phyloP scores from a whole-genome alignment of 1,284 basidiomycete species.

The Boletus holoroseus region DNA sequence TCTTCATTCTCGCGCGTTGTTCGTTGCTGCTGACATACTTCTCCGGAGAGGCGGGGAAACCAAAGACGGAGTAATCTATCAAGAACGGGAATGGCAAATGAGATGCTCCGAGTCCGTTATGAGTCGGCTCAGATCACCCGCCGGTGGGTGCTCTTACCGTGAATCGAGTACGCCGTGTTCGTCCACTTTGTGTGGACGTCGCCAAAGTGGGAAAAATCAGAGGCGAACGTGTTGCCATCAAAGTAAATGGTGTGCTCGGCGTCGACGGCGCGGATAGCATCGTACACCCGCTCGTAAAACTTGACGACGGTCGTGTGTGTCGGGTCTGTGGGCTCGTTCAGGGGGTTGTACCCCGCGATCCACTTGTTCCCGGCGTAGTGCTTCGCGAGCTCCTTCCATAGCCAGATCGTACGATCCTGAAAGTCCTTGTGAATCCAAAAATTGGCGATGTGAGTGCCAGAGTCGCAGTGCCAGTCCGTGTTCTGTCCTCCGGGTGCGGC shows the following conservation, averaged over 20 bases:
- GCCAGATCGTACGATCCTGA: conserved; percentile 63
- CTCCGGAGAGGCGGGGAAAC: conserved; percentile 64
- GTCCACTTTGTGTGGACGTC: conserved; percentile 50
- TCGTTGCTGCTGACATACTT: conserved; percentile 48
- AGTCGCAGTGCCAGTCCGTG: conserved; percentile 51
- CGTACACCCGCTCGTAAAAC: conserved; percentile 61
- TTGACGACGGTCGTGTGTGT: conserved; percentile 45
- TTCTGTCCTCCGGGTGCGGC: conserved; percentile 58
- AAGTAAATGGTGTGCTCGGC: conserved; percentile 59
- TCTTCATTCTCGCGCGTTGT: conserved; percentile 48
- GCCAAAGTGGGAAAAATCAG: conserved; percentile 69
- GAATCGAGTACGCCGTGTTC: conserved; percentile 71
- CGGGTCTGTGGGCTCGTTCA: conserved; percentile 73
- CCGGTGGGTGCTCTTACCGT: conserved; percentile 43
- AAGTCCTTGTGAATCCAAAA: conserved; percentile 77
- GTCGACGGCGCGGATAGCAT: conserved; percentile 64
- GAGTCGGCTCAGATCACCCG: background rate
- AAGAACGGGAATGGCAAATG: background rate
- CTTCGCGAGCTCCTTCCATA: conserved; percentile 64
- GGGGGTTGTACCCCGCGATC: conserved; percentile 67
- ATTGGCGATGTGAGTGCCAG: conserved; percentile 49
- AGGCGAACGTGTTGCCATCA: conserved; percentile 71
- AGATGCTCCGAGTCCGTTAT: background rate
- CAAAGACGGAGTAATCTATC: conserved; percentile 45
- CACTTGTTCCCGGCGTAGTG: conserved; percentile 65